Conservation (phyloP, 352 stramenopile genomes). For the Phytopythium mirpurense region DNA sequence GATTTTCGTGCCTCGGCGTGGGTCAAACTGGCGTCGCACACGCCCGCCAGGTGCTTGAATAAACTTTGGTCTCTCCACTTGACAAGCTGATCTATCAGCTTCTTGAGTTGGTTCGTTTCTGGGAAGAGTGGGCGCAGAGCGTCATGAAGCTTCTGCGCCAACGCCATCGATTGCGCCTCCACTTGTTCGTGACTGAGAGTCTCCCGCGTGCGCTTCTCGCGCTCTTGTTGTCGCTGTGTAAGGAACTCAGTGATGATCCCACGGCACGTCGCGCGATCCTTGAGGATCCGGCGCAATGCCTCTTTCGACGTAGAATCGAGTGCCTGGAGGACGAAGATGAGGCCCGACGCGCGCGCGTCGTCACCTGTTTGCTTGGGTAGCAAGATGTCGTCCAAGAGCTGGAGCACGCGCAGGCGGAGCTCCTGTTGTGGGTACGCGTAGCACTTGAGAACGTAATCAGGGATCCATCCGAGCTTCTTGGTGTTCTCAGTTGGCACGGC, state of each 20-base stretch:
- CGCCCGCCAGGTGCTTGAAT: slow-evolving; percentile 60
- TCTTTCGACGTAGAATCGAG: slow-evolving; percentile 65
- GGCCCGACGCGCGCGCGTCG: slow-evolving; percentile 41
- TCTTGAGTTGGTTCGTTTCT: slow-evolving; percentile 46
- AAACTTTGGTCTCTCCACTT: slow-evolving; percentile 77
- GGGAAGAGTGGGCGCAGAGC: slow-evolving; percentile 48
- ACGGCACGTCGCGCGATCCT: slow-evolving; percentile 54
- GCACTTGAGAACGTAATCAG: slow-evolving; percentile 81
- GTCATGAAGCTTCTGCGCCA: slow-evolving; percentile 27
- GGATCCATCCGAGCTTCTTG: slow-evolving; percentile 81
- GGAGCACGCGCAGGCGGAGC: slow-evolving; percentile 73
- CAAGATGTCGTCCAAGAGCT: slow-evolving; percentile 82
- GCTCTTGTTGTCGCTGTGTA: slow-evolving; percentile 35
- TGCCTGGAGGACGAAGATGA: slow-evolving; percentile 68
- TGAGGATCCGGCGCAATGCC: slow-evolving; percentile 62
- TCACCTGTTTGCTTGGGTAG: slow-evolving; percentile 65
- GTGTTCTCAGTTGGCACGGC: slow-evolving; percentile 26
- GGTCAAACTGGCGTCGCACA: slow-evolving; percentile 53
- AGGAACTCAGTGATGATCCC: slow-evolving; percentile 31
- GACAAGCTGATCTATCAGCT: slow-evolving; percentile 55
- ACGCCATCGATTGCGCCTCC: slow-evolving; percentile 15
- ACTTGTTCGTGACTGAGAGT: neutral
- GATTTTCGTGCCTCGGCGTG: slow-evolving; percentile 42
- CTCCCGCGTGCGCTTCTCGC: slow-evolving; percentile 17
- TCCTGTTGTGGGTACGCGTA: slow-evolving; percentile 85